Conservation (phyloP, 2,329 filamentous ascomycete species). For the Leptographium lundbergii region DNA sequence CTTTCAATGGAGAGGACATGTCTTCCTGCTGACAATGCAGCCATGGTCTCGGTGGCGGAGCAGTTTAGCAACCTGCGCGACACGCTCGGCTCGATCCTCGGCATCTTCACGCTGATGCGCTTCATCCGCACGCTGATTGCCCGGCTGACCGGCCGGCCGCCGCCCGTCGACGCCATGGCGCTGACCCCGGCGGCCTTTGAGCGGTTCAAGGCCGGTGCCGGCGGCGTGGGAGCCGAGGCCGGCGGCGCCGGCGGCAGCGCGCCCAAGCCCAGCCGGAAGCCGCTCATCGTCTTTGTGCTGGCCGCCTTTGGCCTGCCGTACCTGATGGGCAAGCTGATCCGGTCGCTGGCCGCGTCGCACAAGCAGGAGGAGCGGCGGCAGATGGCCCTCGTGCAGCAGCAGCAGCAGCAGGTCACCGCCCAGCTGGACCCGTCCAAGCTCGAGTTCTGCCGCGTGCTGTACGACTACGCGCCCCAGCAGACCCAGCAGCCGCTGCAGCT, state of each 20-base stretch:
- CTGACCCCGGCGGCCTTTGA: constrained; percentile 88
- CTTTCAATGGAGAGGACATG: constrained; percentile 26
- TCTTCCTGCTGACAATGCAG: constrained; percentile 29
- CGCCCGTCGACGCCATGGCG: constrained; percentile 72
- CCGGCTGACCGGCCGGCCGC: constrained; percentile 83
- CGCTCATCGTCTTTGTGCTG: constrained; percentile 87
- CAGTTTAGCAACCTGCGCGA: constrained; percentile 90
- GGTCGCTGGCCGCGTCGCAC: constrained; percentile 66
- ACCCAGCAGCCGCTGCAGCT: constrained; percentile 6
- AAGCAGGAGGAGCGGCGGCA: constrained; percentile 66
- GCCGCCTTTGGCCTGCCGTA: constrained; percentile 94
- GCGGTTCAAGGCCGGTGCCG: constrained; percentile 62
- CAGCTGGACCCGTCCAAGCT: constrained; percentile 77
- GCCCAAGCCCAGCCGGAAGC: constrained; percentile 77
- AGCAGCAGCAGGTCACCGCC: constrained; percentile 27
- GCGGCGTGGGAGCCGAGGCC: constrained; percentile 41
- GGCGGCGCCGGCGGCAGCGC: constrained; percentile 37
- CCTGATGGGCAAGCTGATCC: constrained; percentile 93
- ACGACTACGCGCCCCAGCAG: constrained; percentile 71
- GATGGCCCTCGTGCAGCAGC: constrained; percentile 32
- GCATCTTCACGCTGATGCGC: constrained; percentile 89
- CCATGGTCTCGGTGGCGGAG: constrained; percentile 96
- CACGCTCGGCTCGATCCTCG: constrained; percentile 83
- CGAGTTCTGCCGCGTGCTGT: constrained; percentile 89
- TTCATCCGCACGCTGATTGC: constrained; percentile 89